Conservation (phyloP, 108 stramenopile genomes). For the Parmales sp. region DNA sequence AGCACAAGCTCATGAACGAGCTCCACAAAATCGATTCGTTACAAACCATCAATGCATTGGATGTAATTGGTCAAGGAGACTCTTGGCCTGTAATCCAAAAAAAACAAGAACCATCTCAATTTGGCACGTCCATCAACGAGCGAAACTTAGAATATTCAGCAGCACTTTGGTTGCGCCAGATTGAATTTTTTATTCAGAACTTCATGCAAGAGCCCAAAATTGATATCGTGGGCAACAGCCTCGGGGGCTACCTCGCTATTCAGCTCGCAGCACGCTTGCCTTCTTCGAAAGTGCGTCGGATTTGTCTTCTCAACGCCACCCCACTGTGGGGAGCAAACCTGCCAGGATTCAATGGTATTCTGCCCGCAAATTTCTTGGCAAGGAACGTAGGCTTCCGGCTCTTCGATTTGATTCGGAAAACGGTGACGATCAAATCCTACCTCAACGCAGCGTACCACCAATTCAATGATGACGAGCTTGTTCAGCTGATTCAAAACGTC, state of each 20-base stretch:
- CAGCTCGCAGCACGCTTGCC: slow-evolving; percentile 40
- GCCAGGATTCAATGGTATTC: no score
- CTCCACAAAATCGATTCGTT: slow-evolving; percentile 6
- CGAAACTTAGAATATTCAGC: not conserved
- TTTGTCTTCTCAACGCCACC: slow-evolving; percentile 67
- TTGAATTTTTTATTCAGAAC: slow-evolving; percentile 38
- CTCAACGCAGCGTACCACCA: no score
- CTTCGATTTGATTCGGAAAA: no score
- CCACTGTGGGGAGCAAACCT: slow-evolving; percentile 74
- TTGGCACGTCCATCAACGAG: not conserved
- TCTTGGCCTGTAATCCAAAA: slow-evolving; percentile 48
- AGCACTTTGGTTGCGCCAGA: not conserved
- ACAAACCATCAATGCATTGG: slow-evolving; percentile 48
- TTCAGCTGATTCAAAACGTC: no score
- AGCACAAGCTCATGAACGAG: slow-evolving; percentile 59
- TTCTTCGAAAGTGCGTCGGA: slow-evolving; percentile 34
- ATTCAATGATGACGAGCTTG: no score
- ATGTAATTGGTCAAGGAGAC: slow-evolving; percentile 73
- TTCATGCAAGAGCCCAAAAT: slow-evolving; percentile 21
- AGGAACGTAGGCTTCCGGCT: no score
- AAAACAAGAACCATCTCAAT: not conserved
- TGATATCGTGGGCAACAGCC: slow-evolving; percentile 62
- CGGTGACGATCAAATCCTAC: no score
- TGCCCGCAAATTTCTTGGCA: no score
- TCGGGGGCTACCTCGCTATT: slow-evolving; percentile 62